Evolutionary conservation across 1,284 basidiomycete species (phyloP).

Genomic region (Cutaneotrichosporon cavernicola): DNA sequence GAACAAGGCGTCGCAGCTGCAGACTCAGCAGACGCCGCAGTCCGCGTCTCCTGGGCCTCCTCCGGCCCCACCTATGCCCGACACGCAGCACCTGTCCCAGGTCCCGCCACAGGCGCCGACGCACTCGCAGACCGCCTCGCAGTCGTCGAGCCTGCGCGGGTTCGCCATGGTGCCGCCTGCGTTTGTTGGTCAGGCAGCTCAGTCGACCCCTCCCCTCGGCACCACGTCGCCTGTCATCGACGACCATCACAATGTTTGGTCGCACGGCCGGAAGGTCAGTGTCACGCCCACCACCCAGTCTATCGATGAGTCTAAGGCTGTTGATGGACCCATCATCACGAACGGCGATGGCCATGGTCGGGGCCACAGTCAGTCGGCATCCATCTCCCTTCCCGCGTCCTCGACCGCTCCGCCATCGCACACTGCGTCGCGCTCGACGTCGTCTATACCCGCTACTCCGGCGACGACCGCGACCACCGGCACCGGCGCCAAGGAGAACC

Average conservation of each 20-base stretch:
- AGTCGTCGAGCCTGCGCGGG: not conserved
- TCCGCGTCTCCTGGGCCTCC: not conserved
- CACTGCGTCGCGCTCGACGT: slow-evolving; percentile 10
- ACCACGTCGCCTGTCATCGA: slow-evolving; percentile 15
- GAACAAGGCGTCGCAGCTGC: slow-evolving; percentile 8
- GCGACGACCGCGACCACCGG: slow-evolving; percentile 3
- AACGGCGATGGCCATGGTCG: slow-evolving; percentile 3
- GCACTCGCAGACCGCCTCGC: slow-evolving; percentile 4
- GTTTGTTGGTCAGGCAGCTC: not conserved
- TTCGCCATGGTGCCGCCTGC: not conserved
- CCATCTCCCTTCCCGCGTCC: slow-evolving; percentile 1
- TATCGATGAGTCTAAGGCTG: slow-evolving; percentile 25
- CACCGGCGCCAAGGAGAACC: slow-evolving; percentile 16
- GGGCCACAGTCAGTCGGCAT: not conserved
- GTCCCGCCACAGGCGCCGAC: not conserved
- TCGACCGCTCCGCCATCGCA: slow-evolving; percentile 8
- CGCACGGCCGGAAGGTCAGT: slow-evolving; percentile 43
- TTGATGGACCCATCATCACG: slow-evolving; percentile 6
- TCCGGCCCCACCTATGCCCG: not conserved
- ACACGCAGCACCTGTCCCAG: slow-evolving; percentile 5
- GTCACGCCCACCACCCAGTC: slow-evolving; percentile 28
- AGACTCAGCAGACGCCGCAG: not conserved
- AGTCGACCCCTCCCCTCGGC: slow-evolving; percentile 9
- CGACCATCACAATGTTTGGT: slow-evolving; percentile 29
- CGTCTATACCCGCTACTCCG: slow-evolving; percentile 17